These are phyloP conservation scores for Dillenia turbinata DNA, from an alignment of 164 flowering plant genomes.

Conservation along the genomic window DNA sequence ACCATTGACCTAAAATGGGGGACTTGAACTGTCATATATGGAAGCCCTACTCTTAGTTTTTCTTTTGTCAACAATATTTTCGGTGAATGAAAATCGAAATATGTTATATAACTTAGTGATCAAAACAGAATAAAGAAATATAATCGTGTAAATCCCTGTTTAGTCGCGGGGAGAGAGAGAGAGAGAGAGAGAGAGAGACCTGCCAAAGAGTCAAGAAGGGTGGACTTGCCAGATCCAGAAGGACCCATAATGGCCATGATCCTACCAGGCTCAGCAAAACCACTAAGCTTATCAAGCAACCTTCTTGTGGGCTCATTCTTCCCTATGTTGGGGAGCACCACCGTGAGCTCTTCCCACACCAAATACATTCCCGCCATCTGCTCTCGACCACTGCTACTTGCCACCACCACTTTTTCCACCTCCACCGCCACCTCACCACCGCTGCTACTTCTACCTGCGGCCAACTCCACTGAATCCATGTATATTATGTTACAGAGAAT, in stretches of 20 bases:
- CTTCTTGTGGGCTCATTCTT: conserved; percentile 8
- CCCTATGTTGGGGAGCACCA: conserved; percentile 10
- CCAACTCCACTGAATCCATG: no score
- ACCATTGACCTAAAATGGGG: no score
- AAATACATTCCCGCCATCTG: conserved; percentile 3
- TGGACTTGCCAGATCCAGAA: conserved; percentile 52
- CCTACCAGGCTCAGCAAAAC: conserved; percentile 35
- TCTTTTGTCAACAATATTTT: no score
- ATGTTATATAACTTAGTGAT: no score
- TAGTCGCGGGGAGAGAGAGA: background rate
- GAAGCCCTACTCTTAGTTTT: no score
- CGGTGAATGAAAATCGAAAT: no score
- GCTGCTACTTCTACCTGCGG: no score
- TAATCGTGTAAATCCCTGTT: background rate
- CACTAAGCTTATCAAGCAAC: conserved; percentile 22
- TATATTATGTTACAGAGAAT: no score
- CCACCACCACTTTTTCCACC: background rate
- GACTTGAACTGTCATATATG: no score
- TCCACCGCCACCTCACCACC: background rate
- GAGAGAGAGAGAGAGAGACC: conserved; percentile 17
- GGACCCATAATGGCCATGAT: conserved; percentile 58
- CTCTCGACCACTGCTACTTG: background rate
- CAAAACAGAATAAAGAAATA: no score
- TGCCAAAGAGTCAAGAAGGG: conserved; percentile 45
- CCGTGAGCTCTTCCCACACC: conserved; percentile 33